Conservation (phyloP, 352 stramenopile genomes). For the Phytopythium boreale region DNA sequence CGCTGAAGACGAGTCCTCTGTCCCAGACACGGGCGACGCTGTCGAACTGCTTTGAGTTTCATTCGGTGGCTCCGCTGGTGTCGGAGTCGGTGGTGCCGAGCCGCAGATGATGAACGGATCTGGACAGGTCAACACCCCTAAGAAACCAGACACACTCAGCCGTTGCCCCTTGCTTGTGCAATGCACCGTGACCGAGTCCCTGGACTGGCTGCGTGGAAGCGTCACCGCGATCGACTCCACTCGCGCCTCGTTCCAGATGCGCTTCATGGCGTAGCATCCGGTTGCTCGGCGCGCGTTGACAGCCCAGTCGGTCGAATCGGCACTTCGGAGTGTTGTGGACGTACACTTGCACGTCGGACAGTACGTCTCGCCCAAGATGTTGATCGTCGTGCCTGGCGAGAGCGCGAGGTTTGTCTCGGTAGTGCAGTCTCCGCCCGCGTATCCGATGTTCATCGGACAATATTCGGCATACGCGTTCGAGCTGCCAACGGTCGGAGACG, state of each 20-base stretch:
- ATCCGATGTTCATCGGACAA: slow-evolving; percentile 64
- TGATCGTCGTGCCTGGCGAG: slow-evolving; percentile 37
- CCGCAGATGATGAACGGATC: slow-evolving; percentile 67
- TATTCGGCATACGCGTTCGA: slow-evolving; percentile 60
- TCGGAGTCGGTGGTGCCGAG: slow-evolving; percentile 3
- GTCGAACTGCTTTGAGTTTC: not conserved
- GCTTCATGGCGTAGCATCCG: slow-evolving; percentile 65
- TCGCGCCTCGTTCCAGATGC: slow-evolving; percentile 12
- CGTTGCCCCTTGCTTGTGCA: slow-evolving; percentile 45
- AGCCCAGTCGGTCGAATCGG: slow-evolving; percentile 43
- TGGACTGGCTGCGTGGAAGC: slow-evolving; percentile 29
- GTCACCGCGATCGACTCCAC: slow-evolving; percentile 35
- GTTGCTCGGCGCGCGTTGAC: slow-evolving; percentile 45
- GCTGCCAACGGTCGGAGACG: slow-evolving; percentile 31
- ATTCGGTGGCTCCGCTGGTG: not conserved
- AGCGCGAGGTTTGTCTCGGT: slow-evolving; percentile 37
- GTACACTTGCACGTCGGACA: slow-evolving; percentile 68
- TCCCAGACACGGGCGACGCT: too few relatives aligned
- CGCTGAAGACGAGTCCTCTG: not conserved
- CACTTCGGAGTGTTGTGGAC: slow-evolving; percentile 46
- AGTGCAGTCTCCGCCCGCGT: slow-evolving; percentile 48
- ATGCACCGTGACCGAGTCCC: slow-evolving; percentile 27
- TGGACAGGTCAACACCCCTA: slow-evolving; percentile 57
- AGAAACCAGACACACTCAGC: slow-evolving; percentile 46
- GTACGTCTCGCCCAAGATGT: slow-evolving; percentile 73